Evolutionary conservation across 1,139 yeast genomes (phyloP), one percentile per base, ranked within the genome.

Genomic region (Magnusiomyces paraingens): DNA sequence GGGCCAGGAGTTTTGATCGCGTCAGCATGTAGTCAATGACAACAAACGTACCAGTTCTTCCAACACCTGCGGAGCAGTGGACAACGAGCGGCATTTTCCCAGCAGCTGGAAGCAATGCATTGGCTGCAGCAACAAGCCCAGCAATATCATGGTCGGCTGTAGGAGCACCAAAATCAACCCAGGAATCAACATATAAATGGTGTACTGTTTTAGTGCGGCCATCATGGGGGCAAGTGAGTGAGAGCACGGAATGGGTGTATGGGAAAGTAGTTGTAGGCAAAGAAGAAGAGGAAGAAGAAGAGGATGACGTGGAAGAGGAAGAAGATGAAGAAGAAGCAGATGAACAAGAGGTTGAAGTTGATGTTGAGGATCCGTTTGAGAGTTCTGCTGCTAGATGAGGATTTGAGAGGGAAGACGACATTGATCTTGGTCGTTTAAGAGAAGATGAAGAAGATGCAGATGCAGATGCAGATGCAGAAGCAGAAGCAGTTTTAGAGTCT

Each of bases 31-130:
- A 79, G 64, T 86, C 91, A 51, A 84, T 66, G 1, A 87, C 82
- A 21, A 87, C 80, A 62, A 82, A 86, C 0, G 94, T 86, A 1
- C 95, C 95, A 0, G 94, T 82, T 56, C 95, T 72, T 3, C 95
- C 95, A 20, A 87, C 90, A 0, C 95, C 95, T 0, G 95, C 95
- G 1, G 93, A 84, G 62, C 95, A 86, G 65, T 86, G 95, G 1
- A 85, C 83, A 18, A 79, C 64, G 22, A 76, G 59, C 80, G 36
- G 75, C 49, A 48, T 44, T 42, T 26, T 29, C 10, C 38, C 36
- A 5, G 20, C 20, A 2, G 48, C 29, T 14, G 50, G 15, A 4
- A 36, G 18, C 14, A 63, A 55, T 17, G 61, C 55, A 58, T 71
- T 68, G 4, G 68, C 72, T 8, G 58, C 52, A 26, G 64, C 58